Evolutionary conservation across 163 green algal species (phyloP).

Genomic region (Scenedesmus sp.): DNA sequence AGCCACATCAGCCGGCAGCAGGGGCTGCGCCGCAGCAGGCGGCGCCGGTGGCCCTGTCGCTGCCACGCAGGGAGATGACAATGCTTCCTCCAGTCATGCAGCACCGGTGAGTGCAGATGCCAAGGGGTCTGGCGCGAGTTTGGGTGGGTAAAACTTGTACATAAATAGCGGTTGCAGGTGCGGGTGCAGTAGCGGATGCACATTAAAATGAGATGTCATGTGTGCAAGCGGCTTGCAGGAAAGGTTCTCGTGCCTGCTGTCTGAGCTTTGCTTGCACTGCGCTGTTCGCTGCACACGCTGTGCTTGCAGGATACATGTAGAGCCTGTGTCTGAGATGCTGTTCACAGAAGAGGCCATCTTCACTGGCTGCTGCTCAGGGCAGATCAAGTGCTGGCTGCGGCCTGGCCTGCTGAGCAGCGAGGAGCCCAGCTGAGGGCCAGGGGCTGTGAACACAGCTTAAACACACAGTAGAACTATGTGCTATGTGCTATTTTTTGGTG

Average conservation of each 20-base stretch:
- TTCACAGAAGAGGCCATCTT: constrained; percentile 71
- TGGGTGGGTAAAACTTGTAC: background rate
- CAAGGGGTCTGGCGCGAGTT: no score
- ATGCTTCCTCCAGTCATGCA: constrained; percentile 64
- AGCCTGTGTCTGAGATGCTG: constrained; percentile 71
- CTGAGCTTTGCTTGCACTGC: background rate
- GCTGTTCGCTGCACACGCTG: background rate
- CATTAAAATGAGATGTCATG: background rate
- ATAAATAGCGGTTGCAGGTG: no score
- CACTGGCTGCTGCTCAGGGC: constrained; percentile 65
- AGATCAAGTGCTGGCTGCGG: constrained; percentile 68
- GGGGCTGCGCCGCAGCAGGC: constrained; percentile 25
- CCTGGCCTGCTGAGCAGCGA: constrained; percentile 48
- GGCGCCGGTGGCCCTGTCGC: constrained; percentile 34
- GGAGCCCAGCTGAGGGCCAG: background rate
- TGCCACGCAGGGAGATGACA: constrained; percentile 57
- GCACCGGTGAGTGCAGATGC: constrained; percentile 12
- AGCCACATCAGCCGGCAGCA: background rate
- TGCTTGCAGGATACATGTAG: constrained; percentile 65
- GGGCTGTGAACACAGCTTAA: background rate
- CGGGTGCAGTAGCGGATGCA: background rate
- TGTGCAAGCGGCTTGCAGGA: background rate
- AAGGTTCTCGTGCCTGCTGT: no score
- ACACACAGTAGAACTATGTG: background rate
- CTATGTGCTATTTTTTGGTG: background rate